Conservation (phyloP, 1,139 yeast species). For the Hyphopichia buzzinii region DNA sequence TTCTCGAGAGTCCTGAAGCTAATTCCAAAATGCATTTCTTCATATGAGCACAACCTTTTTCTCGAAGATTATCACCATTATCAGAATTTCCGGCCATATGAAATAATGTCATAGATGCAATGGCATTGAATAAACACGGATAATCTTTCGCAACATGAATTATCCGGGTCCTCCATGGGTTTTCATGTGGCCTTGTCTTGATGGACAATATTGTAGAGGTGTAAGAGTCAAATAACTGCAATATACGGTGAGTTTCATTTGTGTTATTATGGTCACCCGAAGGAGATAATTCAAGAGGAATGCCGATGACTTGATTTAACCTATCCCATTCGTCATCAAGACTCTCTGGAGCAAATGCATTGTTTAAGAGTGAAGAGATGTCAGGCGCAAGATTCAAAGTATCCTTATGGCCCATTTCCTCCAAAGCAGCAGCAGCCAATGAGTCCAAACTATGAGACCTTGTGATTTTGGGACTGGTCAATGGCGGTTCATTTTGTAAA, state of each 20-base stretch:
- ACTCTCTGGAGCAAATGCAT: constrained; percentile 33
- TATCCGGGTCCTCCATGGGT: constrained; percentile 64
- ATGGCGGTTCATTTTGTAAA: too few relatives aligned
- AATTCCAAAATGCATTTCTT: constrained; percentile 56
- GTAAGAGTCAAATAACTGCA: constrained; percentile 38
- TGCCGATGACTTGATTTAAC: constrained; percentile 12
- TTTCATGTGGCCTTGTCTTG: constrained; percentile 60
- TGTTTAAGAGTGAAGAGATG: constrained; percentile 41
- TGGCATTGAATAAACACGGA: constrained; percentile 57
- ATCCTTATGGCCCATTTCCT: constrained; percentile 15
- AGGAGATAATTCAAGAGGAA: constrained; percentile 16
- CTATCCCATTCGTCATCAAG: constrained; percentile 7
- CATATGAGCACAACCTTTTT: constrained; percentile 58
- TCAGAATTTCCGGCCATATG: constrained; percentile 53
- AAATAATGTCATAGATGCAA: constrained; percentile 65
- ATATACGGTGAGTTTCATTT: constrained; percentile 36
- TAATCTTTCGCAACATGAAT: constrained; percentile 55
- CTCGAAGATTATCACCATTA: constrained; percentile 38
- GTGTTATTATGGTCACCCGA: constrained; percentile 14
- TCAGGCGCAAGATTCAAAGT: constrained; percentile 34
- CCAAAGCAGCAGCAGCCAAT: constrained; percentile 31
- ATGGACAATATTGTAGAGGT: constrained; percentile 65
- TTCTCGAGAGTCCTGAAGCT: constrained; percentile 51
- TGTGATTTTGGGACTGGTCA: too few relatives aligned
- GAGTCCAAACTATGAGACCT: constrained; percentile 20